A percentile compares a stretch with the other conserved stretches of the same genome.
Conservation (phyloP, 73 alveolate species). For the Paramecium sexaurelia region DNA sequence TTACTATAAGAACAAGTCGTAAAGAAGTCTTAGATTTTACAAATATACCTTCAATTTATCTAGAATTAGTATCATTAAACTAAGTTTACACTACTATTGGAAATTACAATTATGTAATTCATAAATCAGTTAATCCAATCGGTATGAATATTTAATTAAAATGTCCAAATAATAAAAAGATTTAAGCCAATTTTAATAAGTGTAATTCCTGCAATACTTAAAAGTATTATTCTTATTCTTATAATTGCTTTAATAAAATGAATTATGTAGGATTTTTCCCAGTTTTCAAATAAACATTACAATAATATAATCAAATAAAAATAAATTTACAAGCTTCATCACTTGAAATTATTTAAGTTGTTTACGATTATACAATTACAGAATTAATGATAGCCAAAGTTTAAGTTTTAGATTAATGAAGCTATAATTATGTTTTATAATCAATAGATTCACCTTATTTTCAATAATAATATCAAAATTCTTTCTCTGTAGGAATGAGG, state of each 20-base stretch:
- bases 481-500: too few species aligned
- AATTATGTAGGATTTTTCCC: neutral
- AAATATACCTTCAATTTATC: neutral
- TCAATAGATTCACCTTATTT: too few species aligned
- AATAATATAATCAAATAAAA: neutral
- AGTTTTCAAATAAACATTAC: neutral
- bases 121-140: neutral
- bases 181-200: neutral
- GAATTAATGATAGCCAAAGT: neutral
- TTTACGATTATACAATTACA: neutral
- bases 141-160: neutral
- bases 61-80: neutral
- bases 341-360: neutral
- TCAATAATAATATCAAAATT: too few species aligned
- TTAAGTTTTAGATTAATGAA: neutral
- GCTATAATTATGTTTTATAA: too few species aligned
- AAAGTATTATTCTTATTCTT: neutral
- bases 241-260: neutral
- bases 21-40: neutral
- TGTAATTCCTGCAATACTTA: neutral
- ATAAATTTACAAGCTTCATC: neutral
- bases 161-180: neutral
- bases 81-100: neutral
- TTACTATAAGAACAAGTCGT: neutral
- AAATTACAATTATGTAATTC: neutral